Percentiles rank a stretch among this genome's conserved stretches.
Conservation (phyloP, 2,329 filamentous ascomycete genomes). For the Colletotrichum theobromicola region DNA sequence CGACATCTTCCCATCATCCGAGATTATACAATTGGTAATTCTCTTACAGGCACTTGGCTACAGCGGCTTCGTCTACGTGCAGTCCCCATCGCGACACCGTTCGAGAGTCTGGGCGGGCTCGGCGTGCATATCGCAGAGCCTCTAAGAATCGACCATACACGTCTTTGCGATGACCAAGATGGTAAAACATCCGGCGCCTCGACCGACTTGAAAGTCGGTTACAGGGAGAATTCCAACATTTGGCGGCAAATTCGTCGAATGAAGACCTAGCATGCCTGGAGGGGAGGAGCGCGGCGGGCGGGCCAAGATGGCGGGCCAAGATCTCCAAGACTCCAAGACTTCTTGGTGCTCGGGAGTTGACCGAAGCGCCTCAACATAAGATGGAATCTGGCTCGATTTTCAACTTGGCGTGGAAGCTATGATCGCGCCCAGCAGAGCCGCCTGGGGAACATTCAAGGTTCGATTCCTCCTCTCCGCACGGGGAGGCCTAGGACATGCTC, state of each 20-base stretch:
- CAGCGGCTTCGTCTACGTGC: not conserved
- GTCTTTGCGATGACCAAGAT: not conserved
- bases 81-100: not conserved
- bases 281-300: not conserved
- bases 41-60: not conserved
- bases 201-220: not conserved
- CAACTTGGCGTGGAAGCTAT: not conserved
- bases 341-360: constrained; percentile 8
- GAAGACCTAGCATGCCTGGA: not conserved
- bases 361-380: not conserved
- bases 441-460: not conserved
- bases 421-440: constrained; percentile 10
- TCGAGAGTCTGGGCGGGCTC: not conserved
- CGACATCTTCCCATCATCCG: not conserved
- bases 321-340: constrained; percentile 1
- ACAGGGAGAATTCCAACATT: not conserved
- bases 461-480: not conserved
- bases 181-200: not conserved
- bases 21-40: not conserved
- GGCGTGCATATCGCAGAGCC: not conserved
- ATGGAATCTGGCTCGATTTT: not conserved
- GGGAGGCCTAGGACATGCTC: not conserved
- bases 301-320: constrained; percentile 2
- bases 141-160: not conserved
- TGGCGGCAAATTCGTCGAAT: not conserved